Percentiles rank a stretch among this genome's conserved stretches.
Conservation (phyloP, 1,139 yeast genomes). For the Pichia sp. region DNA sequence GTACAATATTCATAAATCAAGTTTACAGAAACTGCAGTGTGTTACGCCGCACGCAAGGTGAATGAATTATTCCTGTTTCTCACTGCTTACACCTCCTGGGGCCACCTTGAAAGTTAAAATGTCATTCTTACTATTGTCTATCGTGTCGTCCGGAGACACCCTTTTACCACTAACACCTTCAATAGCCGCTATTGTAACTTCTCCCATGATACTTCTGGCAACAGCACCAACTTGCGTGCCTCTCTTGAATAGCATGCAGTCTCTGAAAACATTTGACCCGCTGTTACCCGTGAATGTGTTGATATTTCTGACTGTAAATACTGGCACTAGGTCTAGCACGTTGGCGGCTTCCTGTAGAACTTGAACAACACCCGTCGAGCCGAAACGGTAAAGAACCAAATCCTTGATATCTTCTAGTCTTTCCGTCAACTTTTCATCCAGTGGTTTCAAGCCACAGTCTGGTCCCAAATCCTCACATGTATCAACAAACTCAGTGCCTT, state of each 20-base stretch:
- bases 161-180: conserved; percentile 85
- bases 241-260: conserved; percentile 74
- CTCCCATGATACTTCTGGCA: conserved; percentile 88
- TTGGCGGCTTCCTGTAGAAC: conserved; percentile 86
- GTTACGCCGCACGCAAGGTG: too few species aligned
- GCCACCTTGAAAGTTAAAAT: conserved; percentile 79
- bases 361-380: conserved; percentile 92
- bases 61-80: neutral
- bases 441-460: conserved; percentile 60
- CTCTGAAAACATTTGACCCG: conserved; percentile 70
- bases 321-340: conserved; percentile 72
- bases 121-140: conserved; percentile 77
- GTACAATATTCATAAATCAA: too few species aligned
- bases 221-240: conserved; percentile 86
- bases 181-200: conserved; percentile 86
- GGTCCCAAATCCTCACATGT: conserved; percentile 81
- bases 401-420: conserved; percentile 86
- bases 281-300: conserved; percentile 74
- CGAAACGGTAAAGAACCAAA: conserved; percentile 85
- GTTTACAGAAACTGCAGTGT: too few species aligned
- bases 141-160: conserved; percentile 76
- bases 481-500: conserved; percentile 91
- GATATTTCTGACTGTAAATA: conserved; percentile 85
- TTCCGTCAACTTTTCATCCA: conserved; percentile 71
- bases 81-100: conserved; percentile 36